Base-by-base conservation (phyloP, 106 monocot species). In the Dactylorhiza incarnata region DNA sequence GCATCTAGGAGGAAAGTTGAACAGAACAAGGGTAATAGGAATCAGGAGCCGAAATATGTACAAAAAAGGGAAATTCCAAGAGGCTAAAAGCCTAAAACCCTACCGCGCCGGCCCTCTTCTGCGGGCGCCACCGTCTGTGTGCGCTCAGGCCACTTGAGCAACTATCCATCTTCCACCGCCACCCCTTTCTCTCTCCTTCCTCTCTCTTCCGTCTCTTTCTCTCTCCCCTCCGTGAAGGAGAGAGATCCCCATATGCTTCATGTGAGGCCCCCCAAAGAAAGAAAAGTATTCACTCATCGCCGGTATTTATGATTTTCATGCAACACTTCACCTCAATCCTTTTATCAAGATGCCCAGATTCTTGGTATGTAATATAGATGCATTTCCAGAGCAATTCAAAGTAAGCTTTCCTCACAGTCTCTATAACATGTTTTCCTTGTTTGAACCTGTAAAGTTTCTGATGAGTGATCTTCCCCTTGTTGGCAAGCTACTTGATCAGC, bases 181-280 rank as follows among this genome's bases (percentile, higher is more conserved):
- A n/a, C 9, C 19, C 5, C 58, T 58, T 0, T 6, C 58, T 19
- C 9, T 20, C 20, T 20, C 19, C 58, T 58, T 22, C 22, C 20
- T 58, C 20, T 59, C 58, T 59, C 15, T n/a, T 54, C 15, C 14
- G 0, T 19, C 58, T 58, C 58, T 58, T 15, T 58, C 58, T 20
- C 20, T 58, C 58, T 65, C 65, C 19, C 15, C 52, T 52, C 13
- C 15, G 52, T 11, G 15, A 52, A 52, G 7, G 7, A 15, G 13
- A 52, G 52, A 52, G 52, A 52, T 59, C 59, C n/a, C 49, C 72
- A 22, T 23, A 49, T 49, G 48, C 23, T 72, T 72, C 72, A 72
- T 72, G 72, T 72, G 72, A 72, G 22, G 49, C 10, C 49, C 49
- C 19, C 8, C 7, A 22, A 72, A 20, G 72, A 49, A 22, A 72